Evolutionary conservation across 176 grass and related monocot genomes (phyloP).

Genomic region (Phragmites australis): DNA sequence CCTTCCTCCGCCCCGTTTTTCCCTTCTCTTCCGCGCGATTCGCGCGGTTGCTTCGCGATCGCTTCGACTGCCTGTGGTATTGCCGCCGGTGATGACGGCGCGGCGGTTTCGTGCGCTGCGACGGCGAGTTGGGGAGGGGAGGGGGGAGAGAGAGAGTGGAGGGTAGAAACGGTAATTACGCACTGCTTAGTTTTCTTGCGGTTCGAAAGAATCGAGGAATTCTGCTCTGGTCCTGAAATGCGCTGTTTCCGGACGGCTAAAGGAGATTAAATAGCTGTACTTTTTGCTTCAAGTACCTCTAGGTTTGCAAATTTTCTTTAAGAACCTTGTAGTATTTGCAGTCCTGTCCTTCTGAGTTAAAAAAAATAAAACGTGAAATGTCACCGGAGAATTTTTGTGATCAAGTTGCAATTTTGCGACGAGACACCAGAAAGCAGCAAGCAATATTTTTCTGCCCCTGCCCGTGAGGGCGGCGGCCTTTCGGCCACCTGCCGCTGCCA

Average conservation of each 20-base stretch:
- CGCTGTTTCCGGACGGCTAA: conserved; percentile 35
- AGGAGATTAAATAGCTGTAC: conserved; percentile 34
- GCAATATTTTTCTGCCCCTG: neutral
- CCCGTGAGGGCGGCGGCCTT: conserved; percentile 35
- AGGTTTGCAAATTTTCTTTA: neutral
- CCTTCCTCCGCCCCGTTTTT: conserved; percentile 1
- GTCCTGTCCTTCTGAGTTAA: neutral
- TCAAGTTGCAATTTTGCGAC: neutral
- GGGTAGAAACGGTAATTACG: conserved; percentile 62
- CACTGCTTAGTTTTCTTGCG: conserved; percentile 33
- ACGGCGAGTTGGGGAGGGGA: conserved; percentile 2
- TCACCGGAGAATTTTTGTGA: too few relatives aligned
- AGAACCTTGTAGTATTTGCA: neutral
- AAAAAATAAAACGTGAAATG: neutral
- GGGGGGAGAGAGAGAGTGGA: neutral
- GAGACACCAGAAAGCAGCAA: neutral
- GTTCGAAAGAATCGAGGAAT: conserved; percentile 52
- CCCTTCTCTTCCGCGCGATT: conserved; percentile 12
- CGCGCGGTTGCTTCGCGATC: conserved; percentile 3
- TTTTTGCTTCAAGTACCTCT: conserved; percentile 9
- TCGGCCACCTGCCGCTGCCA: conserved; percentile 31
- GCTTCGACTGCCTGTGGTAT: conserved; percentile 15
- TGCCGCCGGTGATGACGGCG: conserved; percentile 26
- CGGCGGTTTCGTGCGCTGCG: conserved; percentile 26
- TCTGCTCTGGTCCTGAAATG: conserved; percentile 51